Conservation (phyloP, 2,329 filamentous ascomycete genomes). For the Epichloe festucae region DNA sequence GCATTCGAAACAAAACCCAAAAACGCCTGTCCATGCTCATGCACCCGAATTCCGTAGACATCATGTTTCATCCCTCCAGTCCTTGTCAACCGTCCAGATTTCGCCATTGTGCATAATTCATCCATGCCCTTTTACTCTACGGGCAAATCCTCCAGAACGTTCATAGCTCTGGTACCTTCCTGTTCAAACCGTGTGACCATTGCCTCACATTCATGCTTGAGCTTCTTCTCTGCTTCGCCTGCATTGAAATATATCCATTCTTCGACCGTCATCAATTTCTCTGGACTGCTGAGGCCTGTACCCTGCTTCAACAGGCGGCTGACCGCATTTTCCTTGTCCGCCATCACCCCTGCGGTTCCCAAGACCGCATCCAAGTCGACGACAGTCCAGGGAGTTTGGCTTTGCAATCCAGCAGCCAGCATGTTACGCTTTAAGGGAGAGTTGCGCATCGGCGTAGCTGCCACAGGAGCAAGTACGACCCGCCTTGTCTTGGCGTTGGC, state of each 20-base stretch:
- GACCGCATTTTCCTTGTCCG: constrained; percentile 40
- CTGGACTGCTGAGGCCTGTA: constrained; percentile 54
- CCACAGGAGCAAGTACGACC: constrained; percentile 31
- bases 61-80: not conserved
- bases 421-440: constrained; percentile 52
- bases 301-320: constrained; percentile 39
- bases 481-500: constrained; percentile 32
- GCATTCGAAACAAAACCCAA: not conserved
- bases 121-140: constrained; percentile 25
- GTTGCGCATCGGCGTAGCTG: constrained; percentile 33
- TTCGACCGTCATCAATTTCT: constrained; percentile 85
- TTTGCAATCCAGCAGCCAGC: constrained; percentile 40
- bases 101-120: not conserved
- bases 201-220: constrained; percentile 70
- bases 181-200: constrained; percentile 74
- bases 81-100: not conserved
- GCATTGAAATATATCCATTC: constrained; percentile 85
- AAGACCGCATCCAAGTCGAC: constrained; percentile 67
- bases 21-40: not conserved
- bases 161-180: constrained; percentile 69
- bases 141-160: constrained; percentile 59
- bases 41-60: not conserved
- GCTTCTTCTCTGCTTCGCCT: constrained; percentile 60
- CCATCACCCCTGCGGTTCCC: constrained; percentile 26
- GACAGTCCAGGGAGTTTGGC: constrained; percentile 53